These are phyloP conservation scores for Evansstolkia leycettana DNA, from an alignment of 495 filamentous ascomycete species.

Conservation along the genomic window DNA sequence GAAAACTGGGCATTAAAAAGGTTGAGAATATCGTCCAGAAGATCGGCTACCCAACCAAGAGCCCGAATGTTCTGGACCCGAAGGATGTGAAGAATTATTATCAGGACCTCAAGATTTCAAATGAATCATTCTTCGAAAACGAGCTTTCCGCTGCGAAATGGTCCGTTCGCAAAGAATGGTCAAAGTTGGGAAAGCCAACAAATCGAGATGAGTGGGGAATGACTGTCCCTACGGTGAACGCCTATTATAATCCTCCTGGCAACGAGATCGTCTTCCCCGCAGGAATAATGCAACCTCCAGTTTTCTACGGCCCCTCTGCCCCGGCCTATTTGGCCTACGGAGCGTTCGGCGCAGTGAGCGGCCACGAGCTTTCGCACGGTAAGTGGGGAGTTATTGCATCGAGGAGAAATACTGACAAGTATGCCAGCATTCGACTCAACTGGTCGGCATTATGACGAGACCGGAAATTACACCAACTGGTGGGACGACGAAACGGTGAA, in stretches of 20 bases:
- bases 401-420: background rate
- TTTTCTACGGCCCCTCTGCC: constrained; percentile 48
- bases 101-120: constrained; percentile 36
- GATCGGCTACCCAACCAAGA: constrained; percentile 60
- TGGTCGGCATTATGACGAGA: constrained; percentile 55
- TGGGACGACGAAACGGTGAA: constrained; percentile 54
- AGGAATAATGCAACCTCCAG: constrained; percentile 60
- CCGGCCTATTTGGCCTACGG: constrained; percentile 59
- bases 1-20: constrained; percentile 50
- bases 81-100: constrained; percentile 48
- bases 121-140: constrained; percentile 48
- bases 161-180: constrained; percentile 38
- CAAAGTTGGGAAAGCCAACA: constrained; percentile 45
- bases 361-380: constrained; percentile 63
- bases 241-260: constrained; percentile 50
- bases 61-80: constrained; percentile 49
- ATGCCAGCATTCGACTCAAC: constrained; percentile 51
- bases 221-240: constrained; percentile 49
- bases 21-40: constrained; percentile 61
- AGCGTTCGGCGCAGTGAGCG: constrained; percentile 56
- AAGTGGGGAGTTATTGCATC: constrained; percentile 4
- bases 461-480: constrained; percentile 57
- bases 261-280: constrained; percentile 65
- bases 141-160: constrained; percentile 36
- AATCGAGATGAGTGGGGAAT: constrained; percentile 51